Evolutionary conservation across 768 basidiomycete genomes (phyloP).

Genomic region (Suillus cothurnatus): DNA sequence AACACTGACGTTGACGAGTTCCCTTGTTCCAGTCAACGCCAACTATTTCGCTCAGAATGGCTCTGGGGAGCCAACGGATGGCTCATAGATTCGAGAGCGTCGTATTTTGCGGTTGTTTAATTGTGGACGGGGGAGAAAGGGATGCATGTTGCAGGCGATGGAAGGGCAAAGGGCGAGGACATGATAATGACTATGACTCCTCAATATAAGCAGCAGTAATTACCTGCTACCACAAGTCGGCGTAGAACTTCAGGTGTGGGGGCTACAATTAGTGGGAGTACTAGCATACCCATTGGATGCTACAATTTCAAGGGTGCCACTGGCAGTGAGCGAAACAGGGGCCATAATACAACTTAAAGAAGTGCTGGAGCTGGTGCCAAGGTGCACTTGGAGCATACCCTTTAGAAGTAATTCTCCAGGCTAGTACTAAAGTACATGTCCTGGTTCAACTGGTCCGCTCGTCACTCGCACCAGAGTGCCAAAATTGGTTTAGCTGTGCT

Average conservation of each 20-base stretch:
- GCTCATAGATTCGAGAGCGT: background rate
- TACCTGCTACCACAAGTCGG: background rate
- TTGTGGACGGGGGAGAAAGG: background rate
- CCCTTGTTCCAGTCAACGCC: background rate
- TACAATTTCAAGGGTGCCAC: background rate
- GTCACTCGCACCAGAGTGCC: background rate
- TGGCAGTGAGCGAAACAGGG: background rate
- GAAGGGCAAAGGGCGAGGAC: background rate
- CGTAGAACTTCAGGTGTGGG: background rate
- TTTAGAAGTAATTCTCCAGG: background rate
- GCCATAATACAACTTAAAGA: background rate
- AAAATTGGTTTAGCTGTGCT: slow-evolving; percentile 3
- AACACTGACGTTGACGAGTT: too few relatives aligned
- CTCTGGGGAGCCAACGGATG: slow-evolving; percentile 9
- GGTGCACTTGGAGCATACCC: background rate
- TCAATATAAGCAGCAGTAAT: background rate
- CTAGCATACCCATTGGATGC: background rate
- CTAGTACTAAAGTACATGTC: background rate
- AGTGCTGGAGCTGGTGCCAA: background rate
- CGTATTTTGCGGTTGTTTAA: background rate
- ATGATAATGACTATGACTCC: background rate
- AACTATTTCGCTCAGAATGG: slow-evolving; percentile 18
- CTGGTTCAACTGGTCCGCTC: background rate
- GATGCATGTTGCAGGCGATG: background rate
- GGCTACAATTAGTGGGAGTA: background rate